Evolutionary conservation across 345 rosid species (phyloP).

Genomic region (Noccaea caerulescens): DNA sequence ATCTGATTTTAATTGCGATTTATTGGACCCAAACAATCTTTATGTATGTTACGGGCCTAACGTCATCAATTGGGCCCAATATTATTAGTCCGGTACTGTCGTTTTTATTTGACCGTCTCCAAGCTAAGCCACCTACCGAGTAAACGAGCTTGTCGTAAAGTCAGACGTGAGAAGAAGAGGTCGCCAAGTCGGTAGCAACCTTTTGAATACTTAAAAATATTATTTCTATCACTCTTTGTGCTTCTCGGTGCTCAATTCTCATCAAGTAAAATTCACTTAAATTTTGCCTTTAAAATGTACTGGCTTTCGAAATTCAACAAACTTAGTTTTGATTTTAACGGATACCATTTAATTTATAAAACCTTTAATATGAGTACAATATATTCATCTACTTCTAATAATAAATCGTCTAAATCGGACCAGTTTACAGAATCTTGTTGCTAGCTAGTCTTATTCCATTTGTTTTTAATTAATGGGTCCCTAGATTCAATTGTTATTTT

Average conservation of each 20-base stretch:
- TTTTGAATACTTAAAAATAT: not conserved
- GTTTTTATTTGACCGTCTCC: not conserved
- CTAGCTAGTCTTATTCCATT: conserved; percentile 31
- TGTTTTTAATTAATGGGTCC: not conserved
- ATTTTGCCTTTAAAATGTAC: not conserved
- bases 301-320: not conserved
- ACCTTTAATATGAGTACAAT: not conserved
- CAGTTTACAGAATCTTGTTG: conserved; percentile 19
- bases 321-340: not conserved
- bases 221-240: not conserved
- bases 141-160: conserved; percentile 4
- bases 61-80: conserved; percentile 1
- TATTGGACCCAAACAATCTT: not conserved
- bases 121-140: conserved; percentile 17
- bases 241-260: not conserved
- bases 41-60: not conserved
- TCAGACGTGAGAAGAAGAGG: conserved; percentile 28
- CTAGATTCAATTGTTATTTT: conserved; percentile 3
- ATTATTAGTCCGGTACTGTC: not conserved
- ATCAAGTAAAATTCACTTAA: not conserved
- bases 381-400: not conserved
- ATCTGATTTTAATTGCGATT: no score
- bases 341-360: not conserved
- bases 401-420: conserved; percentile 4
- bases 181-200: conserved; percentile 36